Percentiles rank a stretch among this genome's conserved stretches.
These are phyloP conservation scores for Ascomycota sp. DNA, from an alignment of 2,329 filamentous ascomycete species.

Conservation along the genomic window DNA sequence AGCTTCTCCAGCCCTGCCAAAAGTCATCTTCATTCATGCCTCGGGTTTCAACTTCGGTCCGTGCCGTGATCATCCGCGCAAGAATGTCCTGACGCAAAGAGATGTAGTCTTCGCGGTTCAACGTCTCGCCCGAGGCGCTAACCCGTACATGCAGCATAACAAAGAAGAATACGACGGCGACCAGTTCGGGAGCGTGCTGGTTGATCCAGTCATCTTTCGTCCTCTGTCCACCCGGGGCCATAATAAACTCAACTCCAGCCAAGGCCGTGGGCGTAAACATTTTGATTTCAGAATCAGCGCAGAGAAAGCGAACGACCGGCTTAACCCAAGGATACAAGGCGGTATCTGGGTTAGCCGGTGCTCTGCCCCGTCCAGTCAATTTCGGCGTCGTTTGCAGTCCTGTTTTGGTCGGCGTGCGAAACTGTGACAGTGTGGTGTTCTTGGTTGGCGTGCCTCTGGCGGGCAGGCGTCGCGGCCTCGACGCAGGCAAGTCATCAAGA, in stretches of 20 bases:
- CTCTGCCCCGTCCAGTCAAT: slow-evolving; percentile 13
- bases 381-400: slow-evolving; percentile 19
- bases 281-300: slow-evolving; percentile 37
- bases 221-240: slow-evolving; percentile 20
- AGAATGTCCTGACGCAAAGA: slow-evolving; percentile 24
- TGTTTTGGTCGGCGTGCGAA: slow-evolving; percentile 15
- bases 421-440: slow-evolving; percentile 20
- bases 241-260: slow-evolving; percentile 45
- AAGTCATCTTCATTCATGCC: slow-evolving; percentile 23
- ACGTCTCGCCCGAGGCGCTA: slow-evolving; percentile 15
- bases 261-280: slow-evolving; percentile 52
- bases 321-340: slow-evolving; percentile 47
- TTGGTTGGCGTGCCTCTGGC: slow-evolving; percentile 26
- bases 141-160: slow-evolving; percentile 29
- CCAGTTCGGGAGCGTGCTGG: slow-evolving; percentile 28
- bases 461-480: slow-evolving; percentile 13
- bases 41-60: slow-evolving; percentile 17
- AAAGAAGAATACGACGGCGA: slow-evolving; percentile 40
- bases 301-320: slow-evolving; percentile 42
- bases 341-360: slow-evolving; percentile 9
- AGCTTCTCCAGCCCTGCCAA: slow-evolving; percentile 31
- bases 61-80: slow-evolving; percentile 18
- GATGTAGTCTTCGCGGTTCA: slow-evolving; percentile 24
- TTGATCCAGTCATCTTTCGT: slow-evolving; percentile 28
- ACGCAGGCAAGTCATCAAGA: slow-evolving; percentile 7